Evolutionary conservation across 2,329 filamentous ascomycete species (phyloP), one percentile per base, ranked within the genome.

Genomic region (Fusarium clavum): DNA sequence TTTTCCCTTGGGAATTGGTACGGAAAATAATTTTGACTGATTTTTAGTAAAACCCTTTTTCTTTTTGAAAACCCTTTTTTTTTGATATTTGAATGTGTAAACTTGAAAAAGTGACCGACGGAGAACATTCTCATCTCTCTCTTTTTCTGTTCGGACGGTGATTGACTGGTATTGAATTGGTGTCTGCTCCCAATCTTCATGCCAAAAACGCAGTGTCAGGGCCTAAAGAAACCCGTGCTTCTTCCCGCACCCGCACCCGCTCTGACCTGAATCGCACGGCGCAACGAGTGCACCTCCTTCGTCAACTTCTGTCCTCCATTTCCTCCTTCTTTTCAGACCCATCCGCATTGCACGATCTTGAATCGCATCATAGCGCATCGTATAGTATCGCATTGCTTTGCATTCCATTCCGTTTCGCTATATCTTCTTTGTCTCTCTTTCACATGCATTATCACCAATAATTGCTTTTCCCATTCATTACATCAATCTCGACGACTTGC

Each of bases 231-330:
- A 52, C 49, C 49, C 49, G 32, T 59, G 64, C 64, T 62, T 57
- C 66, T 54, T 61, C 61, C 63, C 55, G 60, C 64, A 67, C 55
- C 57, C 48, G 57, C 59, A 61, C 59, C 53, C 69, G 55, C 43
- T 69, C 46, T 57, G 69, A 66, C 70, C 72, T 73, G 70, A 72
- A 72, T 70, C 70, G 60, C 47, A 65, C 64, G 70, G 61, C 69
- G 73, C 73, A 69, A 74, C 63, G 62, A 60, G 55, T 66, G 47
- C 49, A 61, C 54, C 57, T 60, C 58, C 61, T 34, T 53, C 47
- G 30, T 61, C 27, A 66, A 66, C 63, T 41, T 61, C 40, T 52
- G 48, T 64, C 48, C 32, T 53, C 34, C 25, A 29, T 64, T 64
- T 67, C 55, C 67, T 70, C 53, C 61, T 73, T 68, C 64, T 66